Evolutionary conservation across 2,329 filamentous ascomycete species (phyloP).

Genomic region (Epichloe aotearoae): DNA sequence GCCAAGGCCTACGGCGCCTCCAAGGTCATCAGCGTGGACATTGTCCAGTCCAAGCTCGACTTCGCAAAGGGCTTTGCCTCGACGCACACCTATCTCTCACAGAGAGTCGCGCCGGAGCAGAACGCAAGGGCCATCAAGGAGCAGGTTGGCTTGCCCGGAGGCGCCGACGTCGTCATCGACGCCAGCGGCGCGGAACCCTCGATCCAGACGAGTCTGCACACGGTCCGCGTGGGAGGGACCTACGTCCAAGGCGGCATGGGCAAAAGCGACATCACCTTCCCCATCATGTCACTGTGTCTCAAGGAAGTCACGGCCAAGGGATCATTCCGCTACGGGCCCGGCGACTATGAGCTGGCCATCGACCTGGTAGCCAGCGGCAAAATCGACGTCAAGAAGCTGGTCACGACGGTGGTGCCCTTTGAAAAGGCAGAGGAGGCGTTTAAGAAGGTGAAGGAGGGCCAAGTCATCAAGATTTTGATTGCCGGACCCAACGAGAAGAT

Average conservation of each 20-base stretch:
- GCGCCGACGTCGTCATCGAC: slow-evolving; percentile 70
- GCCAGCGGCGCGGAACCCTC: slow-evolving; percentile 67
- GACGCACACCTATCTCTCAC: slow-evolving; percentile 55
- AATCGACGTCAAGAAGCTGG: slow-evolving; percentile 70
- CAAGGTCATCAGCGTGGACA: slow-evolving; percentile 78
- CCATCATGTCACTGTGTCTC: slow-evolving; percentile 76
- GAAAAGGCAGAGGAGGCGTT: slow-evolving; percentile 77
- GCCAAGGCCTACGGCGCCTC: slow-evolving; percentile 74
- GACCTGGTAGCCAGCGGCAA: slow-evolving; percentile 60
- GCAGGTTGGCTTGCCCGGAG: slow-evolving; percentile 47
- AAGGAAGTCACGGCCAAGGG: slow-evolving; percentile 84
- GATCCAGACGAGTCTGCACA: slow-evolving; percentile 62
- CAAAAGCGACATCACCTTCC: slow-evolving; percentile 73
- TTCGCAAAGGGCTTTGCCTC: slow-evolving; percentile 65
- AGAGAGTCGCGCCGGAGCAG: slow-evolving; percentile 50
- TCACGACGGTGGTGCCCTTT: slow-evolving; percentile 68
- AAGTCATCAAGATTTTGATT: slow-evolving; percentile 60
- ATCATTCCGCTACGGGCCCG: slow-evolving; percentile 78
- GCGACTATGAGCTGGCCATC: slow-evolving; percentile 77
- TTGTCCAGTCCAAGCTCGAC: slow-evolving; percentile 63
- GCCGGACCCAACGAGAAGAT: slow-evolving; percentile 48
- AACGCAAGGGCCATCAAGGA: slow-evolving; percentile 59
- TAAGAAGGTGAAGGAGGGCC: slow-evolving; percentile 69
- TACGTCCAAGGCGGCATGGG: slow-evolving; percentile 90
- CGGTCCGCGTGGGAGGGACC: slow-evolving; percentile 55